Conservation (phyloP, 2,329 filamentous ascomycete species). For the Plenodomus lindquistii region DNA sequence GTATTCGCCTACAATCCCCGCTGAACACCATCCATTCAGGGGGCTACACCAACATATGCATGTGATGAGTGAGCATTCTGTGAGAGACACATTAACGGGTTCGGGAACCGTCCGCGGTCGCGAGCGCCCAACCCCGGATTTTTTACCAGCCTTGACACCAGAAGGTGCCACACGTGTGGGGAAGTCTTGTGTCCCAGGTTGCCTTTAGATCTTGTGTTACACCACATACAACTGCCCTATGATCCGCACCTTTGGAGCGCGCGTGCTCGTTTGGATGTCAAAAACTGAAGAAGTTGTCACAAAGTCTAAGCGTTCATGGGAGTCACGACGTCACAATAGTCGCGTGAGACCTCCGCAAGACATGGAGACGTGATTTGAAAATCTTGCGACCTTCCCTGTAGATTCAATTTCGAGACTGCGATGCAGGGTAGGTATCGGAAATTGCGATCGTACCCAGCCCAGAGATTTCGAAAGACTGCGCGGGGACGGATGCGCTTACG, state of each 20-base stretch:
- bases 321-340: conserved; percentile 4
- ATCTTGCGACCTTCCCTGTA: conserved; percentile 17
- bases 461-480: background rate
- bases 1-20: conserved; percentile 26
- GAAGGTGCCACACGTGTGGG: conserved; percentile 9
- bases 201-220: conserved; percentile 13
- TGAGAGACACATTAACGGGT: conserved; percentile 5
- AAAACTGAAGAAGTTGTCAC: conserved; percentile 8
- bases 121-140: conserved; percentile 2
- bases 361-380: conserved; percentile 5
- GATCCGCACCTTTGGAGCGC: conserved; percentile 23
- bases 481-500: no score
- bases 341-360: conserved; percentile 30
- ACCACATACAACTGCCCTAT: conserved; percentile 26
- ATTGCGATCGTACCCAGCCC: background rate
- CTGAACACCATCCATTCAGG: conserved; percentile 19
- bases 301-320: background rate
- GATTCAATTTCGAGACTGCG: background rate
- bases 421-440: background rate
- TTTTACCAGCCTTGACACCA: conserved; percentile 7
- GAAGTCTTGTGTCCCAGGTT: conserved; percentile 7
- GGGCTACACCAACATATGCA: conserved; percentile 21
- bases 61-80: conserved; percentile 28
- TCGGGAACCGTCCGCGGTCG: conserved; percentile 2
- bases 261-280: conserved; percentile 25